phyloP scores from a whole-genome alignment of 768 basidiomycete genomes.

The Rhodotorula diobovata region DNA sequence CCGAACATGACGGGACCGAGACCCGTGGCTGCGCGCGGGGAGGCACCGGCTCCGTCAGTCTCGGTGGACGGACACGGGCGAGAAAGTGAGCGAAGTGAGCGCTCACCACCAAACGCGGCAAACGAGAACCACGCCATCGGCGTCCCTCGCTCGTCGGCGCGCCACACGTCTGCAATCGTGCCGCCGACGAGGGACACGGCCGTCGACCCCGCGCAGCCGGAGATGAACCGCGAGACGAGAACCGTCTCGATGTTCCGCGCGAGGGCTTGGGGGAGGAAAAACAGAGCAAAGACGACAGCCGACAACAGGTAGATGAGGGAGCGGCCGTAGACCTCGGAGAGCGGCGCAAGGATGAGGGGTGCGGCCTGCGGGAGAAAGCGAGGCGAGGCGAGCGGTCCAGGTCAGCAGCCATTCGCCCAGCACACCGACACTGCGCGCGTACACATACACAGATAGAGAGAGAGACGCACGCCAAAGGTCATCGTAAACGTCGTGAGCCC shows the following conservation, averaged over 20 bases:
- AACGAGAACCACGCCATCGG: slow-evolving; percentile 72
- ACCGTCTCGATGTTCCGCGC: slow-evolving; percentile 47
- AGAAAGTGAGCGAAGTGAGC: neutral
- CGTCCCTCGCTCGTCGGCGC: slow-evolving; percentile 47
- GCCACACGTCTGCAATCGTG: slow-evolving; percentile 49
- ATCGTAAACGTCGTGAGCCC: slow-evolving; percentile 39
- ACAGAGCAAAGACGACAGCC: slow-evolving; percentile 37
- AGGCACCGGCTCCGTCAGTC: too few relatives aligned
- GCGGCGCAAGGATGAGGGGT: slow-evolving; percentile 45
- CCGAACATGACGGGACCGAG: slow-evolving; percentile 60
- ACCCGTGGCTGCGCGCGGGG: slow-evolving; percentile 52
- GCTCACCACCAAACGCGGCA: slow-evolving; percentile 53
- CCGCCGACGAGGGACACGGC: slow-evolving; percentile 48
- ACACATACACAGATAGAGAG: neutral
- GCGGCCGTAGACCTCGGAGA: slow-evolving; percentile 45
- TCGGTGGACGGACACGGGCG: too few relatives aligned
- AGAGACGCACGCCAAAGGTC: slow-evolving; percentile 37
- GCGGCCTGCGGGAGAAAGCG: slow-evolving; percentile 33
- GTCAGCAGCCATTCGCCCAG: neutral
- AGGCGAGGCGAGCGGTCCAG: too few relatives aligned
- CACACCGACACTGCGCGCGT: slow-evolving; percentile 22
- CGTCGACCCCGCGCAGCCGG: slow-evolving; percentile 46
- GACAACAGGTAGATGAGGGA: slow-evolving; percentile 45
- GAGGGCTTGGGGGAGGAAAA: slow-evolving; percentile 41
- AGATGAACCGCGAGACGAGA: slow-evolving; percentile 46